Conservation (phyloP, 148 eudicot species). For the Suaeda aralocaspica region DNA sequence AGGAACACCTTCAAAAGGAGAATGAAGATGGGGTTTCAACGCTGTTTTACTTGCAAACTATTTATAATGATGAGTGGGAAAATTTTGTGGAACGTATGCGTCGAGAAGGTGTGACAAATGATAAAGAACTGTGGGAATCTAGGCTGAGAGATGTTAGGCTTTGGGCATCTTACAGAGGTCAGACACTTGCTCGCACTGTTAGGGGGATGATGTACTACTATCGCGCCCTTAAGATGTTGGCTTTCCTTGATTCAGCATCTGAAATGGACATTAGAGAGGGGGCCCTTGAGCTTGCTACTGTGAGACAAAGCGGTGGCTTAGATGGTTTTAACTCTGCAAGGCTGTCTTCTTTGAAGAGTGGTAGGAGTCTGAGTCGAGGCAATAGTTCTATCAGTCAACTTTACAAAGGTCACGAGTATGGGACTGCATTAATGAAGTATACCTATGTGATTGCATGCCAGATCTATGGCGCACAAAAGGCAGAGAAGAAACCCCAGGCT, state of each 20-base stretch:
- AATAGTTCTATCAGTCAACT: constrained; percentile 41
- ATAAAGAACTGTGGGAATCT: constrained; percentile 50
- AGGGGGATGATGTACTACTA: constrained; percentile 99
- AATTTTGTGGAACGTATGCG: constrained; percentile 80
- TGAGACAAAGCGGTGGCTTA: constrained; percentile 42
- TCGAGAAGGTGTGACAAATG: constrained; percentile 58
- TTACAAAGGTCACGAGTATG: constrained; percentile 55
- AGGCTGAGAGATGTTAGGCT: constrained; percentile 64
- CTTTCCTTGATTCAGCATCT: constrained; percentile 94
- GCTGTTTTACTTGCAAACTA: constrained; percentile 81
- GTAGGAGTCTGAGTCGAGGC: constrained; percentile 47
- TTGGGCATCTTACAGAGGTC: constrained; percentile 96
- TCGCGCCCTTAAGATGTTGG: constrained; percentile 88
- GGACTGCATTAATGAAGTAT: constrained; percentile 54
- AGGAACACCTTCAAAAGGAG: constrained; percentile 71
- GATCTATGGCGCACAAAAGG: constrained; percentile 57
- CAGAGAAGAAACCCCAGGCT: constrained; percentile 67
- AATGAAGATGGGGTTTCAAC: constrained; percentile 96
- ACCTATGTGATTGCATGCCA: constrained; percentile 60
- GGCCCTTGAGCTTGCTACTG: constrained; percentile 54
- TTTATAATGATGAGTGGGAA: constrained; percentile 83
- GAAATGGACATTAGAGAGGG: constrained; percentile 93
- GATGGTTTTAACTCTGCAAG: constrained; percentile 42
- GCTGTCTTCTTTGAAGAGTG: constrained; percentile 29
- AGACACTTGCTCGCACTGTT: constrained; percentile 86